Evolutionary conservation across 23 red algal species (phyloP).

Genomic region (Gracilaria vermiculophylla): DNA sequence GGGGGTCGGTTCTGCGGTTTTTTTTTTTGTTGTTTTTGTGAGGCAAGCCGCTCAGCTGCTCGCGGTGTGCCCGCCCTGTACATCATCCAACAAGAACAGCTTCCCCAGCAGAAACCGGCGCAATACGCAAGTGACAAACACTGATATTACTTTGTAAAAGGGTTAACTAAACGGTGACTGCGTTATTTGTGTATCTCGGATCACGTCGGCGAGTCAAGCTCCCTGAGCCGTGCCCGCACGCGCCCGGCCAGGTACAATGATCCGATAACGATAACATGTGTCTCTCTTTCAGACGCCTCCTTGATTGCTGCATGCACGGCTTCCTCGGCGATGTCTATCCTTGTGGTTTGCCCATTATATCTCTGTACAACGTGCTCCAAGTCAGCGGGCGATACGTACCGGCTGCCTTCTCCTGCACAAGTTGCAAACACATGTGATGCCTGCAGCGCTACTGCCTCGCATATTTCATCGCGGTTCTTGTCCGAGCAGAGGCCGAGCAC

Average conservation of each 20-base stretch:
- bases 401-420: background rate
- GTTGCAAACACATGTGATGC: conserved; percentile 70
- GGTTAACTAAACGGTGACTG: background rate
- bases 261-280: conserved; percentile 56
- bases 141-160: background rate
- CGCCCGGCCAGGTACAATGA: conserved; percentile 91
- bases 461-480: conserved; percentile 81
- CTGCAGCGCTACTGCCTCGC: conserved; percentile 22
- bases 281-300: background rate
- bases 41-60: background rate
- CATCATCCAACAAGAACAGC: background rate
- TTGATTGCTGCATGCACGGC: conserved; percentile 51
- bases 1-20: background rate
- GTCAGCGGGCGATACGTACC: conserved; percentile 43
- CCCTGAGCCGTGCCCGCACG: conserved; percentile 54
- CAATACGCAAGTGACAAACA: background rate
- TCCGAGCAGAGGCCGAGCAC: conserved; percentile 78
- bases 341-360: background rate
- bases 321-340: conserved; percentile 19
- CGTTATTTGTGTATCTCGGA: background rate
- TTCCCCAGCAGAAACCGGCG: background rate
- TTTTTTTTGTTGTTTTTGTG: background rate
- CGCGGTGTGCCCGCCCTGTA: background rate
- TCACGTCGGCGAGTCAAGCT: background rate
- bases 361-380: background rate